phyloP scores from a whole-genome alignment of 139 green algal genomes.

The Chloropicon primus region DNA sequence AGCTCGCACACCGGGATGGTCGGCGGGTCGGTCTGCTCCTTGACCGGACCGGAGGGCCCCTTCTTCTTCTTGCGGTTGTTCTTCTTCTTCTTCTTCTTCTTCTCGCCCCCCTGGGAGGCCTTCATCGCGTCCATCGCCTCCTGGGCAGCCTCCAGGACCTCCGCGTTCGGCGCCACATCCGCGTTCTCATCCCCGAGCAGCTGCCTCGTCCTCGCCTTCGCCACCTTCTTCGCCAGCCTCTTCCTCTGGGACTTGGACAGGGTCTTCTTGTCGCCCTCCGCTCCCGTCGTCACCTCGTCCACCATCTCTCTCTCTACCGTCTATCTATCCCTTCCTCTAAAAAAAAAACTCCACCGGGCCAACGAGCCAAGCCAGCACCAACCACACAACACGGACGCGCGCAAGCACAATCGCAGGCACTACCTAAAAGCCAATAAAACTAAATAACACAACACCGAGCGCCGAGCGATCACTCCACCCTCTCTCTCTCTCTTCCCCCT shows the following conservation, averaged over 20 bases:
- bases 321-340: too few relatives aligned
- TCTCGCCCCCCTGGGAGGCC: not conserved
- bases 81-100: slow-evolving; percentile 23
- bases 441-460: too few relatives aligned
- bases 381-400: too few relatives aligned
- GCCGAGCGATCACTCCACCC: too few relatives aligned
- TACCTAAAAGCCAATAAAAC: too few relatives aligned
- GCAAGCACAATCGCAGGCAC: too few relatives aligned
- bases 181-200: not conserved
- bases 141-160: not conserved
- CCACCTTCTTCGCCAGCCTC: slow-evolving; percentile 41
- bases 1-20: slow-evolving; percentile 71
- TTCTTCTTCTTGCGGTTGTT: slow-evolving; percentile 17
- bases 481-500: too few relatives aligned
- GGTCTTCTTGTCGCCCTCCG: not conserved
- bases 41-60: not conserved
- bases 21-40: slow-evolving; percentile 73
- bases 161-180: not conserved
- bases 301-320: not conserved
- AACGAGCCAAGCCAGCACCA: too few relatives aligned
- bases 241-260: slow-evolving; percentile 35
- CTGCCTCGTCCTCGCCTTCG: not conserved
- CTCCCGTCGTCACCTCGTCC: not conserved
- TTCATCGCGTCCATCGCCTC: not conserved
- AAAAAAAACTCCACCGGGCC: too few relatives aligned